Conservation (phyloP, 805 yeast species). For the Ogataea thermomethanolica region DNA sequence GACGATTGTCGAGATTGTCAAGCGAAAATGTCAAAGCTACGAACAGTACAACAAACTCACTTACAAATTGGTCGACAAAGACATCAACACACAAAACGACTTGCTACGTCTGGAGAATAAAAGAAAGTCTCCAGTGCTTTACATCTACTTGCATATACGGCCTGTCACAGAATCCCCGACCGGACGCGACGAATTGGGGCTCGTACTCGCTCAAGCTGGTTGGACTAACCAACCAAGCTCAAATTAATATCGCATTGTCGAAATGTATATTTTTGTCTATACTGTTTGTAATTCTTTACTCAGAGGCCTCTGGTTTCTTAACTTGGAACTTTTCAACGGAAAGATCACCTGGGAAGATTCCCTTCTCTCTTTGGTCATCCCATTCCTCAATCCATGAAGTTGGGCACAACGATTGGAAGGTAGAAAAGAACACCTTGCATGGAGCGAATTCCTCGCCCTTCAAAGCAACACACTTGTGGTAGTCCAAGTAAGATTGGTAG, state of each 20-base stretch:
- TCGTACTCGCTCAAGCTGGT: slow-evolving; percentile 1
- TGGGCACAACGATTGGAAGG: slow-evolving; percentile 85
- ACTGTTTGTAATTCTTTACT: slow-evolving; percentile 5
- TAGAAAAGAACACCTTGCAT: slow-evolving; percentile 90
- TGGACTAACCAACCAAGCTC: slow-evolving; percentile 8
- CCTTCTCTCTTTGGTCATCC: slow-evolving; percentile 74
- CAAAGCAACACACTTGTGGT: slow-evolving; percentile 93
- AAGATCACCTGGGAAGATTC: slow-evolving; percentile 40
- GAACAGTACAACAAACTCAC: slow-evolving; percentile 28
- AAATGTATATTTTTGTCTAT: slow-evolving; percentile 11
- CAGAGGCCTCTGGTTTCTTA: background rate
- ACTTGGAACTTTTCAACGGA: slow-evolving; percentile 30
- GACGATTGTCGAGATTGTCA: slow-evolving; percentile 29
- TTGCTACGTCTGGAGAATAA: slow-evolving; percentile 13
- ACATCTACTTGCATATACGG: slow-evolving; percentile 22
- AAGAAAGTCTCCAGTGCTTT: slow-evolving; percentile 23
- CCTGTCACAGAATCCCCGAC: background rate
- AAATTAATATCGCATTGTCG: slow-evolving; percentile 9
- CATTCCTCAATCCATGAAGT: slow-evolving; percentile 80
- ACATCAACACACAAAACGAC: background rate
- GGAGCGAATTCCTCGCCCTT: slow-evolving; percentile 99
- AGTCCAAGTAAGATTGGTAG: slow-evolving; percentile 96
- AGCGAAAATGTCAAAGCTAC: slow-evolving; percentile 21
- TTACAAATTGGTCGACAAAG: slow-evolving; percentile 9
- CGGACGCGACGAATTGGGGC: slow-evolving; percentile 2